Conservation (phyloP, 192 early-diverging fungal species). For the Mortierella hygrophila region DNA sequence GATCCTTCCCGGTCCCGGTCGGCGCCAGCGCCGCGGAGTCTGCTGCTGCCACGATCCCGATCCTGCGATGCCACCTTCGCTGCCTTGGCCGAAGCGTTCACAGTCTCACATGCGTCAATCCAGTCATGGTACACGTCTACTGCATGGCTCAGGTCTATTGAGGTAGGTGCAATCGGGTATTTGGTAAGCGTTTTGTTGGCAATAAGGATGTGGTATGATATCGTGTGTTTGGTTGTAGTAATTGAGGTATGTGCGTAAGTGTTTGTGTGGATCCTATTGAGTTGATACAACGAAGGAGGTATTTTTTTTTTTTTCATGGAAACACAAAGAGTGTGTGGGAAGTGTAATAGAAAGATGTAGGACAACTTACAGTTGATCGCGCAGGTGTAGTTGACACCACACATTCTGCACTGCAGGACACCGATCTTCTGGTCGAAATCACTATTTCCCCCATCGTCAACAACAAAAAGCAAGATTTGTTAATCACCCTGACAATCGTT, state of each 20-base stretch:
- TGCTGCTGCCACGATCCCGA: slow-evolving; percentile 29
- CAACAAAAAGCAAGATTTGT: not conserved
- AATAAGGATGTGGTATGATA: no score
- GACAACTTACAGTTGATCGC: slow-evolving; percentile 70
- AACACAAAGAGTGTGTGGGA: not conserved
- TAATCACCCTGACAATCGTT: not conserved
- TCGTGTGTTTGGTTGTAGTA: no score
- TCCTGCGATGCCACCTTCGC: slow-evolving; percentile 40
- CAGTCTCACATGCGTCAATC: slow-evolving; percentile 90
- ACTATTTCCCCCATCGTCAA: slow-evolving; percentile 48
- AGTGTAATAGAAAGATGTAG: not conserved
- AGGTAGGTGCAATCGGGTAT: not conserved
- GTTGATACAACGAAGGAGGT: no score
- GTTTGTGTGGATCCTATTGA: no score
- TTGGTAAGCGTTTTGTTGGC: no score
- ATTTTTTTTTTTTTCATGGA: no score
- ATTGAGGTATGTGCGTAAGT: no score
- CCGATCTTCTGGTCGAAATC: slow-evolving; percentile 80
- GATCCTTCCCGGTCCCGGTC: slow-evolving; percentile 26
- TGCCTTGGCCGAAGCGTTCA: slow-evolving; percentile 49
- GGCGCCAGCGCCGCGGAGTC: slow-evolving; percentile 15
- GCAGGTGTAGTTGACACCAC: slow-evolving; percentile 80
- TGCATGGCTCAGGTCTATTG: slow-evolving; percentile 78
- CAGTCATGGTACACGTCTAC: slow-evolving; percentile 95
- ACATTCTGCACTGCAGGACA: slow-evolving; percentile 81